Base-by-base conservation (phyloP, 257 asterid genomes). In the Striga asiatica region DNA sequence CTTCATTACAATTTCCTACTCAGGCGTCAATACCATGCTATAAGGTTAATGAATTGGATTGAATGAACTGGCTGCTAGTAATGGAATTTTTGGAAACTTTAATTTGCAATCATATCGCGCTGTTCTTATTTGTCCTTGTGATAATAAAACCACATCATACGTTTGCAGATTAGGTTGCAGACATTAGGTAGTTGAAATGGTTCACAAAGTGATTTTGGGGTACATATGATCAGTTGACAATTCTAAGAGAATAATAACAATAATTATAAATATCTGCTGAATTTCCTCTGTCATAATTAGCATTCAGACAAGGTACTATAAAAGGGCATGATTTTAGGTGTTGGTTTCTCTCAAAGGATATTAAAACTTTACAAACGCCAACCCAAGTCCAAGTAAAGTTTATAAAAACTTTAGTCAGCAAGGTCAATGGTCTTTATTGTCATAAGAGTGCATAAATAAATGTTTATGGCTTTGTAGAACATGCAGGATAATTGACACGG, bases 151-250 rank as follows among this genome's bases (percentile, higher is more conserved):
- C 25, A 45, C 31, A n/a, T 43, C 41, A 22, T 19, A 31, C 1
- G 37, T 35, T 24, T 34, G 29, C 19, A 51, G 13, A 13, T 29
- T 47, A 10, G 46, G 20, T 27, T 3, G 25, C n/a, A n/a, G n/a
- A 5, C 52, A 58, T 47, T 21, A 43, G 61, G 50, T 51, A 63
- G 70, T 58, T 51, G 24, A 61, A 39, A 24, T 41, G 20, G 0
- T 21, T 41, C 20, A 50, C 25, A 2, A 8, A 28, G 21, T 23
- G 66, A 21, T 49, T 55, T 29, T 48, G 9, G 34, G 28, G 21
- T 35, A 12, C n/a, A n/a, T 43, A n/a, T 24, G 19, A 27, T 23
- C 21, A 10, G 39, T 31, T 13, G 12, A 46, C 43, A 34, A 62
- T 20, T 62, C 54, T 50, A 13, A 16, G 23, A 16, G 5, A 54